Evolutionary conservation across 768 basidiomycete species (phyloP).

Genomic region (Tephrocybe sp.): DNA sequence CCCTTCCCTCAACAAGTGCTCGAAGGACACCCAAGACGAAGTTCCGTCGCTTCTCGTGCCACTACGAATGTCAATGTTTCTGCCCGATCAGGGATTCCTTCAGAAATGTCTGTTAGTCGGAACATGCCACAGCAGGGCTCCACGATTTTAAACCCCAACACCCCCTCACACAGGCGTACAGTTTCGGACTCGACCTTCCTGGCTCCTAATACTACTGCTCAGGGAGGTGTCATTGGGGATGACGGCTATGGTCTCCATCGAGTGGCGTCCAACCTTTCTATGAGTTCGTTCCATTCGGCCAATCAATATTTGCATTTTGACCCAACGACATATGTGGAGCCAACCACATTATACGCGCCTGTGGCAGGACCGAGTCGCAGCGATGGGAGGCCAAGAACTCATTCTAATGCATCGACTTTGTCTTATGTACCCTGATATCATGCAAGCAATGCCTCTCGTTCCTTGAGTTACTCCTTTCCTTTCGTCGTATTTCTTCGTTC

Average conservation of each 20-base stretch:
- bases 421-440: background rate
- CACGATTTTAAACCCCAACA: background rate
- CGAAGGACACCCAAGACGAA: background rate
- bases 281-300: constrained; percentile 6
- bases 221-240: background rate
- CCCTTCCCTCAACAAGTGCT: constrained; percentile 3
- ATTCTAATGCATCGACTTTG: constrained; percentile 4
- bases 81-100: background rate
- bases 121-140: constrained; percentile 2
- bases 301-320: constrained; percentile 11
- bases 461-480: too few relatives aligned
- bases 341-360: constrained; percentile 3
- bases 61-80: background rate
- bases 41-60: constrained; percentile 3
- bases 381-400: background rate
- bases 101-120: background rate
- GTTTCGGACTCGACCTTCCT: constrained; percentile 7
- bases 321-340: constrained; percentile 9
- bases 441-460: too few relatives aligned
- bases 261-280: constrained; percentile 10
- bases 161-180: constrained; percentile 6
- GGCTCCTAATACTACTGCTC: background rate
- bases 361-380: background rate
- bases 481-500: too few relatives aligned
- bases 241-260: constrained; percentile 4